phyloP scores from a whole-genome alignment of 352 stramenopile species.

The Globisporangium carolinianum region DNA sequence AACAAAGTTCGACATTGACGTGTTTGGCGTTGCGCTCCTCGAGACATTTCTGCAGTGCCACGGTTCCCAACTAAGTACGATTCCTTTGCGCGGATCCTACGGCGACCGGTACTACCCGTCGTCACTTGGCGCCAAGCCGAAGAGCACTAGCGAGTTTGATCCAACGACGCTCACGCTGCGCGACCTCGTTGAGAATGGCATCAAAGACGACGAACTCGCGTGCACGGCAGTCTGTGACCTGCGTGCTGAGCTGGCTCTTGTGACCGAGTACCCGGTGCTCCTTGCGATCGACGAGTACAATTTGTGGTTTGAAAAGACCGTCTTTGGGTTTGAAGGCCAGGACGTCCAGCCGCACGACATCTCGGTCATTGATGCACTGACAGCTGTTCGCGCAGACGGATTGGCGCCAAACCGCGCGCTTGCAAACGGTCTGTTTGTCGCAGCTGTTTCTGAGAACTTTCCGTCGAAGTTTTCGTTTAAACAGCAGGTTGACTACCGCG shows the following conservation, averaged over 20 bases:
- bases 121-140: conserved; percentile 66
- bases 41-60: conserved; percentile 78
- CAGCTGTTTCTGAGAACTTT: conserved; percentile 81
- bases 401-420: conserved; percentile 54
- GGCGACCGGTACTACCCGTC: conserved; percentile 76
- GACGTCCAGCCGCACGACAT: conserved; percentile 70
- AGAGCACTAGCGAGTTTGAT: conserved; percentile 48
- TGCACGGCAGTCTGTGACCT: conserved; percentile 78
- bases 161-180: conserved; percentile 55
- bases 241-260: conserved; percentile 63
- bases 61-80: conserved; percentile 51
- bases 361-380: conserved; percentile 72
- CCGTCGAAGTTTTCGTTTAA: conserved; percentile 72
- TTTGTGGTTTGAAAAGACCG: conserved; percentile 78
- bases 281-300: conserved; percentile 89
- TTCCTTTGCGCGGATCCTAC: conserved; percentile 65
- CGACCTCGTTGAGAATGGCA: conserved; percentile 72
- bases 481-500: conserved; percentile 75
- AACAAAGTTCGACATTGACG: conserved; percentile 83
- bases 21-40: conserved; percentile 71
- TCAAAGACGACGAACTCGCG: conserved; percentile 77
- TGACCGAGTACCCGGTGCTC: conserved; percentile 80
- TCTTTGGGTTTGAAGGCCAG: conserved; percentile 82
- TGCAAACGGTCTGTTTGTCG: conserved; percentile 75
- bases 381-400: conserved; percentile 60